A percentile compares a stretch with the other conserved stretches of the same genome.
Conservation (phyloP, 2,329 filamentous ascomycete genomes). For the Xylariaceae sp. region DNA sequence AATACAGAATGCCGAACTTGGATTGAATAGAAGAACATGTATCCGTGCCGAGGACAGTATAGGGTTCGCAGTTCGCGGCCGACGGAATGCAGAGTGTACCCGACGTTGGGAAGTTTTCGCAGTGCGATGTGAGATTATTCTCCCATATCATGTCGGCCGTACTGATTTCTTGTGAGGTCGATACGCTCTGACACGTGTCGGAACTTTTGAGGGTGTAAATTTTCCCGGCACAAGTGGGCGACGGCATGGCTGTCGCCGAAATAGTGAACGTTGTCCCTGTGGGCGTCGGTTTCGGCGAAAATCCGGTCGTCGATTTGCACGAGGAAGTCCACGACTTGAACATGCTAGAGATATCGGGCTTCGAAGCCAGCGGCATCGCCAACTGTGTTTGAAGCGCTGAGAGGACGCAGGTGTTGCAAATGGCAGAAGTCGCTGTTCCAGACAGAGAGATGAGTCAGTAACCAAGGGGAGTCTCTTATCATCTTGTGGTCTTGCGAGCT, state of each 20-base stretch:
- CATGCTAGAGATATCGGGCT: neutral
- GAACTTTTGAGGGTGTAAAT: neutral
- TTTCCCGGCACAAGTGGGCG: neutral
- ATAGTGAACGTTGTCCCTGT: neutral
- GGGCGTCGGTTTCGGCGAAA: neutral
- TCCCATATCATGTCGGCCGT: conserved; percentile 5
- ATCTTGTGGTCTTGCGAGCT: too few relatives aligned
- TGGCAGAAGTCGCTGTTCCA: neutral
- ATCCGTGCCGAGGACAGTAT: neutral
- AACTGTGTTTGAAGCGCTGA: conserved; percentile 1
- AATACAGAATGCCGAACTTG: neutral
- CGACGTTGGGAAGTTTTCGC: conserved; percentile 1
- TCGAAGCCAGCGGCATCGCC: conserved; percentile 3
- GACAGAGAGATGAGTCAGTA: too few relatives aligned
- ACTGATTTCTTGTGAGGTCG: conserved; percentile 5
- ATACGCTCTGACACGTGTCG: conserved; percentile 5
- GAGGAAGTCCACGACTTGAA: conserved; percentile 1
- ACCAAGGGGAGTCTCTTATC: too few relatives aligned
- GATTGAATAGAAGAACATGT: neutral
- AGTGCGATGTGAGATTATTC: neutral
- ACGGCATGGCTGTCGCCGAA: neutral
- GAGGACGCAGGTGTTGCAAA: conserved; percentile 4
- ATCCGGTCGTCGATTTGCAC: neutral
- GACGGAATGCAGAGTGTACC: conserved; percentile 1
- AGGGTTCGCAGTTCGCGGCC: neutral